A percentile compares a stretch with the other conserved stretches of the same genome.
Conservation (phyloP, 257 asterid species). For the Fraxinus americana region DNA sequence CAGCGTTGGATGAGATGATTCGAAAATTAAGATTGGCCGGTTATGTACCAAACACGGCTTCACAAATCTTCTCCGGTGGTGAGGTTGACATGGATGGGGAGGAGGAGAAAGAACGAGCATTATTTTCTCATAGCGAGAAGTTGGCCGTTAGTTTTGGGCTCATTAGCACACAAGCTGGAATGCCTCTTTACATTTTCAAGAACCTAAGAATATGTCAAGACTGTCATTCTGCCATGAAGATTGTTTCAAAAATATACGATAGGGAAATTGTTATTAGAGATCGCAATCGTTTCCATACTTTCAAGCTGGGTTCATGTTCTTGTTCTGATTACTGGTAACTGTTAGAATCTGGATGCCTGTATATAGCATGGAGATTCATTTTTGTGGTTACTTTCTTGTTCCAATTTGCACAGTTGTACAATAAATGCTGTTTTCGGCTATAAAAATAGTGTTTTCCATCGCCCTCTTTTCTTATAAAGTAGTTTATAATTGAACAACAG, state of each 20-base stretch:
- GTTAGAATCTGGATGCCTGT: not conserved
- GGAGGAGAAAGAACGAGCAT: slow-evolving; percentile 62
- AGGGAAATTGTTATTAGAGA: slow-evolving; percentile 66
- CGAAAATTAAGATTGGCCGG: slow-evolving; percentile 43
- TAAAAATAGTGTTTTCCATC: too few relatives aligned
- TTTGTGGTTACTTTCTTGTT: not conserved
- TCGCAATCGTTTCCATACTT: slow-evolving; percentile 59
- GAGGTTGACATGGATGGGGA: slow-evolving; percentile 25
- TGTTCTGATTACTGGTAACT: slow-evolving; percentile 60
- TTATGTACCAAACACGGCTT: slow-evolving; percentile 41
- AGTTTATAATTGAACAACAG: too few relatives aligned
- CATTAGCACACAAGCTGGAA: slow-evolving; percentile 50
- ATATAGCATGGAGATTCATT: too few relatives aligned
- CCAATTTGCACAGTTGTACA: not conserved
- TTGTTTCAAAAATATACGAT: slow-evolving; percentile 43
- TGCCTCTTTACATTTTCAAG: slow-evolving; percentile 55
- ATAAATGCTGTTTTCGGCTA: too few relatives aligned
- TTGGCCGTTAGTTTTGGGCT: slow-evolving; percentile 62
- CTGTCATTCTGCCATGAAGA: slow-evolving; percentile 68
- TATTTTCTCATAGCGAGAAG: slow-evolving; percentile 57
- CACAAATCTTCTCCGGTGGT: slow-evolving; percentile 40
- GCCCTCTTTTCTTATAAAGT: too few relatives aligned
- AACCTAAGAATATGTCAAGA: slow-evolving; percentile 61
- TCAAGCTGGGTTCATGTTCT: slow-evolving; percentile 51
- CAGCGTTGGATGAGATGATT: slow-evolving; percentile 63